Evolutionary conservation across 176 grass and related monocot species (phyloP).

Genomic region (Canna indica): DNA sequence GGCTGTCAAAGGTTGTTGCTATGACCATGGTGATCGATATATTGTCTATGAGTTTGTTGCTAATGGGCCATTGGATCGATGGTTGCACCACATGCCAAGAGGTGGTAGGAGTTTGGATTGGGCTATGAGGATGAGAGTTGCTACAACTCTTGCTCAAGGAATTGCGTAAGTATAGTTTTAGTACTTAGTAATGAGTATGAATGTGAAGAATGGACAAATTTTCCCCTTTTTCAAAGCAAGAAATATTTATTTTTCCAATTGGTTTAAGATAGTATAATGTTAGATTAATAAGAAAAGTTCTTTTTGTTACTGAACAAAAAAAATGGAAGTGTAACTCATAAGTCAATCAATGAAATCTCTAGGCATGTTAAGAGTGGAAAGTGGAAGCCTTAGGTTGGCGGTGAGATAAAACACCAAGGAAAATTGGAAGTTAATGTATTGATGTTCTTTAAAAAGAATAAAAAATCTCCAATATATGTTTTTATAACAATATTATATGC

Average conservation of each 20-base stretch:
- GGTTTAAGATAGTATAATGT: too few species aligned
- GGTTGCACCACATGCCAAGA: slow-evolving; percentile 88
- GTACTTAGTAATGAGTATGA: not conserved
- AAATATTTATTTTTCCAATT: too few species aligned
- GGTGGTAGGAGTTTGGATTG: slow-evolving; percentile 89
- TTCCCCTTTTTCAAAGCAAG: not conserved
- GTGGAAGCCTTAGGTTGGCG: too few species aligned
- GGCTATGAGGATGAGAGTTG: slow-evolving; percentile 91
- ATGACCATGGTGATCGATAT: slow-evolving; percentile 89
- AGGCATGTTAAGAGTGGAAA: too few species aligned
- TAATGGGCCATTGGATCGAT: slow-evolving; percentile 90
- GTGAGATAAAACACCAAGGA: too few species aligned
- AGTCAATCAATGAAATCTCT: too few species aligned
- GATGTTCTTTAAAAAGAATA: too few species aligned
- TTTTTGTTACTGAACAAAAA: too few species aligned
- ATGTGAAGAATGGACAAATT: not conserved
- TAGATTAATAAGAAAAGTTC: not conserved
- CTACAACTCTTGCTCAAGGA: slow-evolving; percentile 93
- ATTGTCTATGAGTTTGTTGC: slow-evolving; percentile 96
- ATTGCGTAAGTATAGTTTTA: slow-evolving; percentile 62
- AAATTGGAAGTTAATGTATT: too few species aligned
- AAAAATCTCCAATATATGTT: too few species aligned
- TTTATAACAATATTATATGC: too few species aligned
- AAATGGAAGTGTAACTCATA: too few species aligned
- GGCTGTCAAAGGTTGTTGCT: slow-evolving; percentile 85